These are phyloP conservation scores for Hibiscus syriacus DNA, from an alignment of 345 rosid species.

Conservation along the genomic window DNA sequence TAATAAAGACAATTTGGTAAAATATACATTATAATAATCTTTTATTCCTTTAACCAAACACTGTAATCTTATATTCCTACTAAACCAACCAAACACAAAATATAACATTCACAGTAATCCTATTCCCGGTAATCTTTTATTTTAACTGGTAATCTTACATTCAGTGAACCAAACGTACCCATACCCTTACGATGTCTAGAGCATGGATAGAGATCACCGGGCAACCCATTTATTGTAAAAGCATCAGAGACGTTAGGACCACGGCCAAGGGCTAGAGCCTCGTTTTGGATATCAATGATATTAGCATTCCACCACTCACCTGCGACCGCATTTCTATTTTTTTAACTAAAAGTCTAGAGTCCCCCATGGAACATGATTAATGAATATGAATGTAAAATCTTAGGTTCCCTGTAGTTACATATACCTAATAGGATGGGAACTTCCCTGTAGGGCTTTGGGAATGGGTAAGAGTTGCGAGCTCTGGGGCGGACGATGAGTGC, in stretches of 20 bases:
- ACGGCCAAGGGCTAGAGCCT: conserved; percentile 45
- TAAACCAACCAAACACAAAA: too few species aligned
- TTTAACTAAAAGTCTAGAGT: not conserved
- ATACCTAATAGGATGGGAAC: conserved; percentile 73
- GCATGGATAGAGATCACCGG: conserved; percentile 81
- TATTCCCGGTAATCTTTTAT: too few species aligned
- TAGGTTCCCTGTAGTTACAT: not conserved
- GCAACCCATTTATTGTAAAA: conserved; percentile 19
- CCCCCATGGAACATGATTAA: too few species aligned
- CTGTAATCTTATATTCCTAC: too few species aligned
- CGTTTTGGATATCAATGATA: conserved; percentile 42
- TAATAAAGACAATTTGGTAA: too few species aligned
- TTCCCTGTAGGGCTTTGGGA: conserved; percentile 62
- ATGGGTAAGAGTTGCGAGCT: conserved; percentile 52
- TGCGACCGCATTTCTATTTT: conserved; percentile 8
- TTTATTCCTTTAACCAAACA: too few species aligned
- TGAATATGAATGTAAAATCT: too few species aligned
- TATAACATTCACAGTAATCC: too few species aligned
- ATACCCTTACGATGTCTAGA: too few species aligned
- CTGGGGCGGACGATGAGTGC: conserved; percentile 27
- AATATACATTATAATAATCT: too few species aligned
- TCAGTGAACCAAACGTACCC: too few species aligned
- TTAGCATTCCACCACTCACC: conserved; percentile 94
- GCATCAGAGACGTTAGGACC: conserved; percentile 65
- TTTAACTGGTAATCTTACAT: too few species aligned